Conservation (phyloP, 2,329 filamentous ascomycete species). For the Sporothrix globosa region DNA sequence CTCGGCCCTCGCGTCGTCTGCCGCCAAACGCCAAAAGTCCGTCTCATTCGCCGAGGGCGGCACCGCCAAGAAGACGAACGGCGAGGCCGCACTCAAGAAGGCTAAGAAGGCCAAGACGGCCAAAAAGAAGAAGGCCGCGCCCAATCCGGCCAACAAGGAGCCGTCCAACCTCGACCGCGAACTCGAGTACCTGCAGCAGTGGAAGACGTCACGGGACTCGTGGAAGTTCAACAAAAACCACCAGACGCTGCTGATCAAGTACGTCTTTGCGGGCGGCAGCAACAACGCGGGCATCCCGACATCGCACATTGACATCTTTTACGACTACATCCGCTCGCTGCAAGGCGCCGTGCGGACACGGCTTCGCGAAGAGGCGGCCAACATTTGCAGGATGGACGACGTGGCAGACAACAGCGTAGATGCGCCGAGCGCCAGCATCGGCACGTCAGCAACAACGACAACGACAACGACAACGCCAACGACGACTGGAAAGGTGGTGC, state of each 20-base stretch:
- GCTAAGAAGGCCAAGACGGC: slow-evolving; percentile 38
- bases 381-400: slow-evolving; percentile 58
- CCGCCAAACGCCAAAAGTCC: slow-evolving; percentile 48
- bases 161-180: slow-evolving; percentile 61
- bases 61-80: slow-evolving; percentile 37
- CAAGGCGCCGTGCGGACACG: slow-evolving; percentile 74
- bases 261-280: slow-evolving; percentile 71
- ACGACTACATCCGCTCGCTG: slow-evolving; percentile 77
- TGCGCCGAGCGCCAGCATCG: neutral
- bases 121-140: slow-evolving; percentile 40
- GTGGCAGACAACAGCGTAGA: slow-evolving; percentile 46
- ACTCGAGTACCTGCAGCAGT: slow-evolving; percentile 75
- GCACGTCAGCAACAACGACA: neutral
- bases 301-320: slow-evolving; percentile 68
- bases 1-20: slow-evolving; percentile 33
- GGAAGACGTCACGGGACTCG: slow-evolving; percentile 66
- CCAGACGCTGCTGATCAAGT: slow-evolving; percentile 82
- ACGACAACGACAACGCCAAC: too few species aligned
- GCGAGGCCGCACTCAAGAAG: slow-evolving; percentile 16
- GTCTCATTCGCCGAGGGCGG: slow-evolving; percentile 55
- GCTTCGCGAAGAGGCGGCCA: slow-evolving; percentile 67
- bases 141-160: slow-evolving; percentile 44
- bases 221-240: slow-evolving; percentile 99
- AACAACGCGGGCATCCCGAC: slow-evolving; percentile 58
- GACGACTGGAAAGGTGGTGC: neutral